Evolutionary conservation across 2,329 filamentous ascomycete species (phyloP), one percentile per base, ranked within the genome.

Genomic region (Graphilbum fragrans): DNA sequence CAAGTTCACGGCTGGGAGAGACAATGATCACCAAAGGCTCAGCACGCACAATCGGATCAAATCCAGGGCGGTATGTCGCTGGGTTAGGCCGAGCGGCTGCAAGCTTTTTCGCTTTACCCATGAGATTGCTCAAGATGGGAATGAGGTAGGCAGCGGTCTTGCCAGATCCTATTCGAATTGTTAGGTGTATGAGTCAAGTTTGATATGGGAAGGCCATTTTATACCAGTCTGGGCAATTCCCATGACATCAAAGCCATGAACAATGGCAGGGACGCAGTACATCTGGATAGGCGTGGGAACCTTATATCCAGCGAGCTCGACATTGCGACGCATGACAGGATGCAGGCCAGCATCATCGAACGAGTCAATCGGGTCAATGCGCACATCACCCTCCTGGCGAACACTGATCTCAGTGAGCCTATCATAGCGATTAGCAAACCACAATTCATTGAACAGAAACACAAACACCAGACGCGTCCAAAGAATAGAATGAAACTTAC

Each of bases 71-170:
- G 52, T 77, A 81, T 0, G 63, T 68, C 1, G 60, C 58, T 0
- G 74, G 67, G 47, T 81, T 78, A 0, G 88, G 86, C 5, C 88
- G 82, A 35, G 77, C 71, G 5, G 85, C 88, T 1, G 81, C 80
- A 7, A 95, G 65, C 62, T 87, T 88, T 64, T 87, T 92, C 6
- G 84, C 86, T 64, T 96, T 96, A 21, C 92, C 92, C 86, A 96
- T 95, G 19, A 98, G 65, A 58, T 84, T 82, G 45, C 87, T 94
- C 39, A 96, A 55, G 45, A 94, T 84, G 0, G 92, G 92, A 42
- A 95, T 77, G 5, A 98, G 63, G 55, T 92, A 98, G 0, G 92
- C 88, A 0, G 84, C 90, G 0, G 92, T 98, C 69, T 98, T 98
- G 40, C 92, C 92, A 21, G 90, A 96, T 18, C 92, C 90, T 95